These are phyloP conservation scores for Candida albicans DNA, from an alignment of 1,139 yeast species.

Conservation along the genomic window DNA sequence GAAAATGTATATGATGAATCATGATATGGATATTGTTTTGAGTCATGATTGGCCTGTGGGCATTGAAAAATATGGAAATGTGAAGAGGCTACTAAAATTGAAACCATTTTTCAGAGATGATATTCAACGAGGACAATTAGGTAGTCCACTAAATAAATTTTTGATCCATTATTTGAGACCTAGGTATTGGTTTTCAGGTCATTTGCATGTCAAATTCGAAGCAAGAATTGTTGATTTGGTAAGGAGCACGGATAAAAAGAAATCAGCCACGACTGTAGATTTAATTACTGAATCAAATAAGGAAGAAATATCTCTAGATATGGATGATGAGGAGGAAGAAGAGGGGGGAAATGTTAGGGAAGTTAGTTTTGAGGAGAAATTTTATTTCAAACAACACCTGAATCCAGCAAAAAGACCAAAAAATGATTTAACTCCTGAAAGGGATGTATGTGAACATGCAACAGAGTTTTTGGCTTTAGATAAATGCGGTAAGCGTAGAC, in stretches of 20 bases:
- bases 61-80: conserved; percentile 65
- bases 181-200: conserved; percentile 82
- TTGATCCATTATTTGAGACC: conserved; percentile 62
- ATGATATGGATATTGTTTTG: conserved; percentile 51
- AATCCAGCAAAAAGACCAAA: conserved; percentile 2
- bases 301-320: conserved; percentile 7
- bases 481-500: conserved; percentile 69
- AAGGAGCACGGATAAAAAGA: conserved; percentile 24
- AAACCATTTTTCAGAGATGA: conserved; percentile 75
- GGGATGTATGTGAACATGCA: conserved; percentile 5
- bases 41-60: conserved; percentile 97
- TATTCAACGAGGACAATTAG: conserved; percentile 58
- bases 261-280: conserved; percentile 30
- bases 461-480: conserved; percentile 81
- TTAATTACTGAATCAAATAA: conserved; percentile 7
- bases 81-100: conserved; percentile 40
- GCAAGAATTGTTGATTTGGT: conserved; percentile 42
- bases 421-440: conserved; percentile 1
- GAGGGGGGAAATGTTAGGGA: not conserved
- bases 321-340: conserved; percentile 7
- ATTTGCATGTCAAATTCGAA: conserved; percentile 72
- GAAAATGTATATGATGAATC: conserved; percentile 47
- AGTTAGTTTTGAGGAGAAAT: conserved; percentile 3
- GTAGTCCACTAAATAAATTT: conserved; percentile 70
- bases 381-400: not conserved